These are phyloP conservation scores for Paramecium sexaurelia DNA, from an alignment of 73 alveolate species.

Conservation along the genomic window DNA sequence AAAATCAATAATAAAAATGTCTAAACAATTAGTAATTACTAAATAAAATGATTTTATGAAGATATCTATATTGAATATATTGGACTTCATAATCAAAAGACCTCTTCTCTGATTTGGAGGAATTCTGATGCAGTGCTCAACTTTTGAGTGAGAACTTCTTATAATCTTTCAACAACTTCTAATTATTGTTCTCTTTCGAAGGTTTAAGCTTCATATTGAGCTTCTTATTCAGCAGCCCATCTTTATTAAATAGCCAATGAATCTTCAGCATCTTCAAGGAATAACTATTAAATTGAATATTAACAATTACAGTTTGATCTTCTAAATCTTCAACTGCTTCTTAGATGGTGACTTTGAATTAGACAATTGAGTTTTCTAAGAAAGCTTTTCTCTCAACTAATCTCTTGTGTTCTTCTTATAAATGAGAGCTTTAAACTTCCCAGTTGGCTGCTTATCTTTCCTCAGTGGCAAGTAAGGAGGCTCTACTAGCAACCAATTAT, in stretches of 20 bases:
- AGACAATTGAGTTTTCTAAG: constrained; percentile 18
- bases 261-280: constrained; percentile 67
- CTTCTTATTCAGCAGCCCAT: constrained; percentile 58
- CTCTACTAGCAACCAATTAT: constrained; percentile 45
- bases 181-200: constrained; percentile 38
- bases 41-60: constrained; percentile 31
- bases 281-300: background rate
- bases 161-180: background rate
- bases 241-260: constrained; percentile 46
- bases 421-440: background rate
- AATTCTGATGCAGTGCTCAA: background rate
- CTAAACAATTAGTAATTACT: background rate
- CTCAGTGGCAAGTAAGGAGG: constrained; percentile 47
- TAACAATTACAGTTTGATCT: constrained; percentile 22
- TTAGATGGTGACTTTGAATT: constrained; percentile 36
- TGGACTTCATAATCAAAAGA: constrained; percentile 15
- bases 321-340: constrained; percentile 53
- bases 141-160: background rate
- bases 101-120: constrained; percentile 23
- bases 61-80: background rate
- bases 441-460: constrained; percentile 41
- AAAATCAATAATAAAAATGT: background rate
- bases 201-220: background rate
- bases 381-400: constrained; percentile 29
- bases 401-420: constrained; percentile 57